Percentiles rank a stretch among this genome's conserved stretches.
Evolutionary conservation across 805 yeast genomes (phyloP).

Genomic region (Kodamaea jinghongensis): DNA sequence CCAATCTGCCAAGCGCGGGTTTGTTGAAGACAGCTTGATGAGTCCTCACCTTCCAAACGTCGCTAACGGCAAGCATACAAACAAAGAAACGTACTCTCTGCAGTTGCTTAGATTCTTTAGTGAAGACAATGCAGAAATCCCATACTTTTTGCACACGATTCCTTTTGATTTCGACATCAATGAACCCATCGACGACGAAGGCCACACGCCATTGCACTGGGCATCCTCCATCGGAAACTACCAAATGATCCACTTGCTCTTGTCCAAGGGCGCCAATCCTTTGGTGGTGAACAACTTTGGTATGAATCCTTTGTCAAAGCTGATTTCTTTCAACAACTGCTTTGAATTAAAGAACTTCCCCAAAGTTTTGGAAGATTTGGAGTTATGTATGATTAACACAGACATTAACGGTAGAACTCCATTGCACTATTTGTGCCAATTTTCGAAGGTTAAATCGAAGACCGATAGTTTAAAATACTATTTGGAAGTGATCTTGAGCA

Average conservation of each 20-base stretch:
- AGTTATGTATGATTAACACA: conserved; percentile 71
- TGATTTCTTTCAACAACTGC: conserved; percentile 85
- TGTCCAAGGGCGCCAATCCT: conserved; percentile 72
- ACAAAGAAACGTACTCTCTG: conserved; percentile 32
- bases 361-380: conserved; percentile 68
- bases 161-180: conserved; percentile 64
- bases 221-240: conserved; percentile 93
- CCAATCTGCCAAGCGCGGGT: conserved; percentile 4
- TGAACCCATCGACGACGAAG: conserved; percentile 88
- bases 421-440: conserved; percentile 78
- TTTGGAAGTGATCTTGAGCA: conserved; percentile 70
- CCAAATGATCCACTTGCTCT: conserved; percentile 69
- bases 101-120: conserved; percentile 42
- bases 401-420: conserved; percentile 76
- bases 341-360: conserved; percentile 79
- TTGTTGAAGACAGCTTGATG: conserved; percentile 3
- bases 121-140: conserved; percentile 48
- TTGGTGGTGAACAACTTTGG: conserved; percentile 58
- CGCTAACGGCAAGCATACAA: not conserved
- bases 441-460: conserved; percentile 63
- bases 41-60: conserved; percentile 2
- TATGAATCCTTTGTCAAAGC: conserved; percentile 82
- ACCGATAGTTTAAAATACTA: conserved; percentile 82
- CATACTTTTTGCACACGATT: conserved; percentile 62
- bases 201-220: conserved; percentile 95